These are phyloP conservation scores for Fragilaria radians DNA, from an alignment of 108 stramenopile species.

Conservation along the genomic window DNA sequence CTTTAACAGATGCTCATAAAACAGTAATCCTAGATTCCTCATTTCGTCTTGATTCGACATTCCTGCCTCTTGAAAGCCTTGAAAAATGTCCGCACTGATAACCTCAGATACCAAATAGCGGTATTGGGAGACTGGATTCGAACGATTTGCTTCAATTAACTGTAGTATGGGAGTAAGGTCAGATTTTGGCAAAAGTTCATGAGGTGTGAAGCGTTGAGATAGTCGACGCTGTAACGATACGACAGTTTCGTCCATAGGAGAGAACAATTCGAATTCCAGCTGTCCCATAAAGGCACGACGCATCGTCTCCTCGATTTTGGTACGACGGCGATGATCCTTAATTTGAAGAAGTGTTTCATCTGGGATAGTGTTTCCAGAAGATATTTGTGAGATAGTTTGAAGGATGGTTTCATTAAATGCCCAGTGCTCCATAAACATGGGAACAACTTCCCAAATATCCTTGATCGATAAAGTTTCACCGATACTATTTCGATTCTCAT, in stretches of 20 bases:
- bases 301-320: not conserved
- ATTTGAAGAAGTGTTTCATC: not conserved
- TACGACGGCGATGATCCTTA: not conserved
- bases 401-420: not conserved
- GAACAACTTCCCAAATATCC: slow-evolving; percentile 4
- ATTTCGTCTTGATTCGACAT: not conserved
- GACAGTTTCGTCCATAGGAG: slow-evolving; percentile 4
- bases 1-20: not conserved
- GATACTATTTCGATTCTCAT: not conserved
- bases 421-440: slow-evolving; percentile 15
- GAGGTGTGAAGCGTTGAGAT: slow-evolving; percentile 1
- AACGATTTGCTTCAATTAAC: not conserved
- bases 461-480: not conserved
- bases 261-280: slow-evolving; percentile 5
- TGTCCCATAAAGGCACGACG: slow-evolving; percentile 5
- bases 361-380: not conserved
- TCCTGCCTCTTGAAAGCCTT: not conserved
- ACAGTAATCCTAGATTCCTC: not conserved
- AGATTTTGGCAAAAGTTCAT: not conserved
- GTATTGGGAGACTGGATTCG: slow-evolving; percentile 1
- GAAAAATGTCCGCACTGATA: slow-evolving; percentile 9
- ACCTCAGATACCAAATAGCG: slow-evolving; percentile 5
- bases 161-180: slow-evolving; percentile 3
- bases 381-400: slow-evolving; percentile 2
- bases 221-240: slow-evolving; percentile 3